Evolutionary conservation across 208 protist genomes (phyloP).

Genomic region (Borovskyia barvae): DNA sequence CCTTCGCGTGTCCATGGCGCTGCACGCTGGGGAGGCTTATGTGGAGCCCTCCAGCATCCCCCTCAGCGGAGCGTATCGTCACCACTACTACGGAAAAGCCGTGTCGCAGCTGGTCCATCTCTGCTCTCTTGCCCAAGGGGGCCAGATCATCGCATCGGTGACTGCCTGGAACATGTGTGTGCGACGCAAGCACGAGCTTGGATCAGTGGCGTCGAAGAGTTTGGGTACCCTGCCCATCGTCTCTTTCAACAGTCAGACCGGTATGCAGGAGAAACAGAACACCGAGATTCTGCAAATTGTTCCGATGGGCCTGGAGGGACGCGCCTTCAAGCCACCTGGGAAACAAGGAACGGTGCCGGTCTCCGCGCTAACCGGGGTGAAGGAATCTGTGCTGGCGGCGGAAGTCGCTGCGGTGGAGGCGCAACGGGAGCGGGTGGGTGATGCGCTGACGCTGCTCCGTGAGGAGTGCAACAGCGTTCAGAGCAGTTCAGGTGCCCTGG

Average conservation of each 20-base stretch:
- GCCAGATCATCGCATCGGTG: constrained; percentile 72
- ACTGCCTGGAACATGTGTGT: constrained; percentile 70
- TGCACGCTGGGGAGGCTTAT: constrained; percentile 74
- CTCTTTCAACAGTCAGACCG: constrained; percentile 68
- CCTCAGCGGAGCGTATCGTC: constrained; percentile 36
- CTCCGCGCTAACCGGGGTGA: constrained; percentile 44
- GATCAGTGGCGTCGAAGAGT: constrained; percentile 40
- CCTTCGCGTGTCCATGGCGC: constrained; percentile 64
- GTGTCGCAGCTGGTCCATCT: constrained; percentile 80
- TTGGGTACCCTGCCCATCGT: constrained; percentile 57
- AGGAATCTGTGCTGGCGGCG: constrained; percentile 42
- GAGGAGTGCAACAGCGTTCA: constrained; percentile 60
- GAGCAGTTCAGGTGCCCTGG: constrained; percentile 33
- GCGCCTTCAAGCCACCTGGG: constrained; percentile 38
- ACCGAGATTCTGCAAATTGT: constrained; percentile 63
- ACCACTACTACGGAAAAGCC: constrained; percentile 82
- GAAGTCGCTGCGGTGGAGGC: constrained; percentile 66
- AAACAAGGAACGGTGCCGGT: constrained; percentile 29
- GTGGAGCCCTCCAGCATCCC: constrained; percentile 71
- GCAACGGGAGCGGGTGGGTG: constrained; percentile 40
- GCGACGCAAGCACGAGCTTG: constrained; percentile 52
- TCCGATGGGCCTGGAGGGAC: constrained; percentile 39
- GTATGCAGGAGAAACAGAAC: constrained; percentile 68
- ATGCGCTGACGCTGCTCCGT: constrained; percentile 45
- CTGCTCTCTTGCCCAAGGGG: constrained; percentile 63